Percentiles rank a stretch among this genome's conserved stretches.
phyloP scores from a whole-genome alignment of 2,329 filamentous ascomycete species.

The Apiospora pterosperma region DNA sequence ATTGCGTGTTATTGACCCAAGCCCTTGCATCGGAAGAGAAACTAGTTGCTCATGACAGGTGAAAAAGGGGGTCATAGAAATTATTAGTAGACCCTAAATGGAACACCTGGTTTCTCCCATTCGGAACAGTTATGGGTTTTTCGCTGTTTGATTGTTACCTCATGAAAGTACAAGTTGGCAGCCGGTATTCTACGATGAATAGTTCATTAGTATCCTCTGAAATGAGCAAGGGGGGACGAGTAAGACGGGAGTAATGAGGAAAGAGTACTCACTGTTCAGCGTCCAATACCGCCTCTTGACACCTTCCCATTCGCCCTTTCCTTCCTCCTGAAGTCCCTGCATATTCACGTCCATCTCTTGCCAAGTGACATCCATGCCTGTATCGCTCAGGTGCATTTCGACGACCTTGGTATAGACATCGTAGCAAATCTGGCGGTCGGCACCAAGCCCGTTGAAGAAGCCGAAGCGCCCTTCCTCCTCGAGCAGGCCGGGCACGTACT shows the following conservation, averaged over 20 bases:
- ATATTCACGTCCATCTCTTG: conserved; percentile 71
- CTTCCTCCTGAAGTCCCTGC: conserved; percentile 58
- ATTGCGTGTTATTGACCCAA: background rate
- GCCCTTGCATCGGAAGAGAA: background rate
- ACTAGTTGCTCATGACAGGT: background rate
- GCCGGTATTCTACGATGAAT: conserved; percentile 55
- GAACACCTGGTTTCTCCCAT: background rate
- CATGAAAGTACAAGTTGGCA: conserved; percentile 74
- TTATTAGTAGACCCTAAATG: conserved; percentile 1
- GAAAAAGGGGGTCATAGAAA: background rate
- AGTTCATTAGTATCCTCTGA: conserved; percentile 11
- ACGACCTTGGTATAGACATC: conserved; percentile 93
- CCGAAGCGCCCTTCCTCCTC: conserved; percentile 72
- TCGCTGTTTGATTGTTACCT: conserved; percentile 38
- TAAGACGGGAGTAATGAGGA: conserved; percentile 1
- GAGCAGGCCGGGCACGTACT: conserved; percentile 78
- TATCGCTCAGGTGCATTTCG: conserved; percentile 86
- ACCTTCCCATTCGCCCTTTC: conserved; percentile 79
- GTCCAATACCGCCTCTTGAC: conserved; percentile 89
- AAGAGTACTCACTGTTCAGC: conserved; percentile 57
- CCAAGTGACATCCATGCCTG: conserved; percentile 88
- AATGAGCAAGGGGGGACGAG: background rate
- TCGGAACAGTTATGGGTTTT: background rate
- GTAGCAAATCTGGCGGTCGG: conserved; percentile 89
- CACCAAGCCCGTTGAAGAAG: conserved; percentile 89